Evolutionary conservation across 1,284 basidiomycete genomes (phyloP), one percentile per base, ranked within the genome.

Genomic region (Cryptococcus sp.): DNA sequence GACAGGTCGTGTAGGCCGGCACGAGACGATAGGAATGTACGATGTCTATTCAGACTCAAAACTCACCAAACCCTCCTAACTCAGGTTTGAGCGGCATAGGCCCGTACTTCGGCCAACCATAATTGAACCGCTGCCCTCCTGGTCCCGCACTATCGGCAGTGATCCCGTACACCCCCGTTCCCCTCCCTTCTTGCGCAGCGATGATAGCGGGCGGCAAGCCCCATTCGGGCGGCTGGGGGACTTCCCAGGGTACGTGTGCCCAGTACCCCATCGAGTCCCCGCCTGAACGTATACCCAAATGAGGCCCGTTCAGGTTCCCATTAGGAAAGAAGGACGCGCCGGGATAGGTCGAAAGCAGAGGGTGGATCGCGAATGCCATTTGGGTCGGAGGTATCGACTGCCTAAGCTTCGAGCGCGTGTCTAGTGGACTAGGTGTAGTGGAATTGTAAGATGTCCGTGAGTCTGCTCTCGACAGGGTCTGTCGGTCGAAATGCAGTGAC

Each of bases 71-170:
- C 10, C 71, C 71, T 30, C 71, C 71, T 17, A 73, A 47, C 43
- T 73, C 68, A 5, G 71, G 71, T 51, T 65, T 69, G 41, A 71
- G 63, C 17, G 71, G 71, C 71, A 73, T 73, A 46, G 72, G 72
- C 11, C 72, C 72, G 61, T 72, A 73, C 53, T 67, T 72, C 16
- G 72, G 72, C 72, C 72, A 73, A 22, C 72, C 72, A 62, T 73
- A 73, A 55, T 69, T 67, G 51, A 68, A 69, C n/a, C 49, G 50
- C 55, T 27, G 35, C 22, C 51, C 52, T 22, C 67, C 57, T 20
- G 54, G 54, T 5, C 54, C 62, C 0, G 49, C 58, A 25, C 67
- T 68, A 45, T 65, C 55, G 17, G 54, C 15, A 5, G 63, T 57
- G 40, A 65, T 20, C 25, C 71, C 71, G 53, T 67, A 73, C 1